These are phyloP conservation scores for Linnemannia exigua DNA, from an alignment of 192 early-diverging fungal species.

Conservation along the genomic window DNA sequence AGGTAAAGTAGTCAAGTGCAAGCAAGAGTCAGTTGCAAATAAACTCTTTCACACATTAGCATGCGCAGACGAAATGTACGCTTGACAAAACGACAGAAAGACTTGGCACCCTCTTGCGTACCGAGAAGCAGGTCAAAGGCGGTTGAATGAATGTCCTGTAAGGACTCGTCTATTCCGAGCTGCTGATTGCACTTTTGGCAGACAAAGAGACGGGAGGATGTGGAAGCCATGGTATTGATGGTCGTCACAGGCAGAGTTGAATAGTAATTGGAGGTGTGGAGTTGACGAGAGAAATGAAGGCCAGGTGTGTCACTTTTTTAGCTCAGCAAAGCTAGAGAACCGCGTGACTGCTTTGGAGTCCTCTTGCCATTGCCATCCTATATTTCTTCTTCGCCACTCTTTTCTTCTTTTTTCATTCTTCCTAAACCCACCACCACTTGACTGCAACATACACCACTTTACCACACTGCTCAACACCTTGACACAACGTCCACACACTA, in stretches of 20 bases:
- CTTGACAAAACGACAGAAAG: neutral
- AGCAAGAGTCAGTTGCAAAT: neutral
- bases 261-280: neutral
- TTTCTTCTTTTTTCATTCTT: too few species aligned
- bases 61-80: neutral
- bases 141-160: slow-evolving; percentile 65
- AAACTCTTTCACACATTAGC: neutral
- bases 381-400: too few species aligned
- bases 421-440: too few species aligned
- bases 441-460: too few species aligned
- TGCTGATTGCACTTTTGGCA: slow-evolving; percentile 78
- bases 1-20: neutral
- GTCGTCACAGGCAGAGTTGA: too few species aligned
- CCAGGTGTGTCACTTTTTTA: too few species aligned
- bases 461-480: too few species aligned
- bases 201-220: slow-evolving; percentile 40
- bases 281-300: neutral
- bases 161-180: slow-evolving; percentile 73
- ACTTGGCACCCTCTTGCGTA: slow-evolving; percentile 16
- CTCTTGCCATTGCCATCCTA: too few species aligned
- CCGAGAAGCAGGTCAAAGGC: slow-evolving; percentile 69
- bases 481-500: too few species aligned
- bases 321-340: too few species aligned
- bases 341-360: neutral
- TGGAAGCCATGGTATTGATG: slow-evolving; percentile 20